A percentile compares a stretch with the other conserved stretches of the same genome.
Conservation (phyloP, 768 basidiomycete genomes). For the Tephrocybe rancida region DNA sequence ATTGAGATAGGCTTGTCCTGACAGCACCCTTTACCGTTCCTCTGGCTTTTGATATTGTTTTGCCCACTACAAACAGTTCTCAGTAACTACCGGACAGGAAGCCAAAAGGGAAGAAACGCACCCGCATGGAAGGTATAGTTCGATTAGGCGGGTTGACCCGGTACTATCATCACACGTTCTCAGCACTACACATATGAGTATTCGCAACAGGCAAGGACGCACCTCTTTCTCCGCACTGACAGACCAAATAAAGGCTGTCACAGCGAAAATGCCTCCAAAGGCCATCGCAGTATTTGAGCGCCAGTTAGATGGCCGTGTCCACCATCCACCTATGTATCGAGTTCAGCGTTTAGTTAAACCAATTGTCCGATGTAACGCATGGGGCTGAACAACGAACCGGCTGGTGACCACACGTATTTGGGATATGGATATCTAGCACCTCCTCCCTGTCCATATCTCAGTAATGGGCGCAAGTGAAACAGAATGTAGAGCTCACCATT, state of each 20-base stretch:
- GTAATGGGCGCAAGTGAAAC: neutral
- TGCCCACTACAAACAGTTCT: conserved; percentile 29
- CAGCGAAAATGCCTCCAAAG: conserved; percentile 64
- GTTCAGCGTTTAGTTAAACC: neutral
- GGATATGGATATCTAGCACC: conserved; percentile 90
- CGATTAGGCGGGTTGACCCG: conserved; percentile 61
- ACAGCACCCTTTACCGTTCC: conserved; percentile 9
- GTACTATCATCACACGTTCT: conserved; percentile 38
- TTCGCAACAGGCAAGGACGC: conserved; percentile 23
- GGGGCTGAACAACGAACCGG: conserved; percentile 52
- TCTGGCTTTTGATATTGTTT: conserved; percentile 32
- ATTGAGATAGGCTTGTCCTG: conserved; percentile 5
- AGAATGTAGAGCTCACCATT: conserved; percentile 10
- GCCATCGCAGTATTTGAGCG: conserved; percentile 79
- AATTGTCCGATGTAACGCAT: neutral
- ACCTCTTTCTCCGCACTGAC: conserved; percentile 84
- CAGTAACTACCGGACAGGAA: neutral
- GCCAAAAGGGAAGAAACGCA: conserved; percentile 44
- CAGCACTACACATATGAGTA: conserved; percentile 1
- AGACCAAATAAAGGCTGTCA: conserved; percentile 68
- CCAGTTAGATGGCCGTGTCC: conserved; percentile 92
- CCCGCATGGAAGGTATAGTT: conserved; percentile 81
- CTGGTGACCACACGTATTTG: conserved; percentile 93
- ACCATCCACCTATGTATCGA: conserved; percentile 97
- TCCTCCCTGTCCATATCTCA: conserved; percentile 58